Evolutionary conservation across 805 yeast genomes (phyloP).

Genomic region (Candida hungchunana): DNA sequence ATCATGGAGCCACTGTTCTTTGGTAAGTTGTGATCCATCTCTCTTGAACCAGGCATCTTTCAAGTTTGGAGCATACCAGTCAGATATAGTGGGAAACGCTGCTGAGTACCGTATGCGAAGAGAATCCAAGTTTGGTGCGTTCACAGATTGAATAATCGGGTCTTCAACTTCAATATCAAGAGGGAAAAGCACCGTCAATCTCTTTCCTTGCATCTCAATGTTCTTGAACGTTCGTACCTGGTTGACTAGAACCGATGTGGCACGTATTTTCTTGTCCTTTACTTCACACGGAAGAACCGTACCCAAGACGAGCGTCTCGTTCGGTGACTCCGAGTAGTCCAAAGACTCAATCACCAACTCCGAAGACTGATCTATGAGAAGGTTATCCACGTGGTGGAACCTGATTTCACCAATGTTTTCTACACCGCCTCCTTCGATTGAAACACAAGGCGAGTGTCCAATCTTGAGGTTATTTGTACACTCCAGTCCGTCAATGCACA

Average conservation of each 20-base stretch:
- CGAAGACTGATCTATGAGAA: not conserved
- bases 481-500: too few relatives aligned
- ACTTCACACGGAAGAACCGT: not conserved
- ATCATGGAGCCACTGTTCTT: not conserved
- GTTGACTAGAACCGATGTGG: not conserved
- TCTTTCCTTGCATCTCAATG: not conserved
- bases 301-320: not conserved
- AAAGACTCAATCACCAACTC: not conserved
- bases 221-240: not conserved
- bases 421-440: not conserved
- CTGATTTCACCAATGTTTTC: not conserved
- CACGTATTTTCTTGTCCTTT: not conserved
- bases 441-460: not conserved
- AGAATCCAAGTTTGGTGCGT: not conserved
- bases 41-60: not conserved
- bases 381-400: not conserved
- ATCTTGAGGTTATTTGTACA: not conserved
- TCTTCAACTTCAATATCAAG: not conserved
- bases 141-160: not conserved
- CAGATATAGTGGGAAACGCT: not conserved
- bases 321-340: not conserved
- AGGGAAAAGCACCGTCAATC: not conserved
- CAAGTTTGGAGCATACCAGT: not conserved
- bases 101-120: not conserved
- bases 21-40: not conserved